Percentiles rank a stretch among this genome's conserved stretches.
These are phyloP conservation scores for Epicoccum nigrum DNA, from an alignment of 2,329 filamentous ascomycete genomes.

Conservation along the genomic window DNA sequence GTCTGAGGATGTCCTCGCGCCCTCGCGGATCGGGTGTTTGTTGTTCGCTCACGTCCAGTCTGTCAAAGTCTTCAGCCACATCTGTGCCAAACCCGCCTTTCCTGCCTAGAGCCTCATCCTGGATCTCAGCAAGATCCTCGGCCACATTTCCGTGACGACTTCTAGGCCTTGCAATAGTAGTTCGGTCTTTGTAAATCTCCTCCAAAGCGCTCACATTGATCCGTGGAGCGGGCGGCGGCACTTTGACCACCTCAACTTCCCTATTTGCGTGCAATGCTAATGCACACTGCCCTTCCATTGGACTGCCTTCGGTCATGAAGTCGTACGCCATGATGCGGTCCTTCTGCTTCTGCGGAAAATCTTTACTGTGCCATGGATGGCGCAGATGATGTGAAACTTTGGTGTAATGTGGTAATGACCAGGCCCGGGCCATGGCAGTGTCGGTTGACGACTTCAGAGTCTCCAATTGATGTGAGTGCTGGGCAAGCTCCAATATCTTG, in stretches of 20 bases:
- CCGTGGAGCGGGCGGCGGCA: slow-evolving; percentile 52
- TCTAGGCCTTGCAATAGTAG: slow-evolving; percentile 40
- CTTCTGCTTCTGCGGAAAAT: slow-evolving; percentile 52
- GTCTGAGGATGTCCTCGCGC: slow-evolving; percentile 46
- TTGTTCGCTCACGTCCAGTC: slow-evolving; percentile 34
- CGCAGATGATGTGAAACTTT: slow-evolving; percentile 51
- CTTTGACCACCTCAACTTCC: slow-evolving; percentile 56
- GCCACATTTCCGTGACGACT: slow-evolving; percentile 37
- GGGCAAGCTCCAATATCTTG: slow-evolving; percentile 61
- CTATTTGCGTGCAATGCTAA: slow-evolving; percentile 61
- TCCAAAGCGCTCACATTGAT: slow-evolving; percentile 53
- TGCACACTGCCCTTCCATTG: slow-evolving; percentile 56
- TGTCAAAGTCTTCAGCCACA: slow-evolving; percentile 37
- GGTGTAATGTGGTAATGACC: slow-evolving; percentile 54
- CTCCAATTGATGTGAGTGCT: slow-evolving; percentile 51
- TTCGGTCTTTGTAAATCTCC: slow-evolving; percentile 50
- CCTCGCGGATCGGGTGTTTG: slow-evolving; percentile 36
- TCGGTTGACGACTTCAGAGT: slow-evolving; percentile 27
- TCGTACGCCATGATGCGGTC: slow-evolving; percentile 65
- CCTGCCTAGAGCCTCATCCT: slow-evolving; percentile 37
- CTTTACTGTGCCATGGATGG: slow-evolving; percentile 54
- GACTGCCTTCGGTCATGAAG: slow-evolving; percentile 58
- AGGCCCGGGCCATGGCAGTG: slow-evolving; percentile 37
- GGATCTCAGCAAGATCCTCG: slow-evolving; percentile 43
- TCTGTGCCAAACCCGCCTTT: slow-evolving; percentile 36